Percentiles rank a stretch among this genome's conserved stretches.
phyloP scores from a whole-genome alignment of 2,329 filamentous ascomycete species.

The Aspergillus hortae region DNA sequence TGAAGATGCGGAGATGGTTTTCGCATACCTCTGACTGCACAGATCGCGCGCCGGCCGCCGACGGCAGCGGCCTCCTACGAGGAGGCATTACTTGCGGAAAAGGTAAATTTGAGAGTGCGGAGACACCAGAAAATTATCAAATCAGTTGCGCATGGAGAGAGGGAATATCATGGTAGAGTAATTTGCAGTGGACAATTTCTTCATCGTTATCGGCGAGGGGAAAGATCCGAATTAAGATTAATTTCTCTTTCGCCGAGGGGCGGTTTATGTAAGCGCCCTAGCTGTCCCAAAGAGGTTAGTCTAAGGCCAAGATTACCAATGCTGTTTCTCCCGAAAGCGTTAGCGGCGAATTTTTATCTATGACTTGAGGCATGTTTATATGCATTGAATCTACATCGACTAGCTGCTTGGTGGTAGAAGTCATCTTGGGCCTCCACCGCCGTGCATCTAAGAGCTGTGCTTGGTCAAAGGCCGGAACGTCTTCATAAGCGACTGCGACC shows the following conservation, averaged over 20 bases:
- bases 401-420: no score
- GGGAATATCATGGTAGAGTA: constrained; percentile 10
- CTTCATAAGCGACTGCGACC: constrained; percentile 4
- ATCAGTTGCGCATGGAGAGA: not conserved
- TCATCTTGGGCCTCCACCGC: not conserved
- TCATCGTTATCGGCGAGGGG: constrained; percentile 22
- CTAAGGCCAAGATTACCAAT: not conserved
- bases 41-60: constrained; percentile 24
- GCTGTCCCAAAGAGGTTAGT: constrained; percentile 6
- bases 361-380: no score
- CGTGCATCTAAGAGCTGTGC: not conserved
- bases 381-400: no score
- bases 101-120: not conserved
- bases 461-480: constrained; percentile 1
- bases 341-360: no score
- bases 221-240: constrained; percentile 15
- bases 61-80: constrained; percentile 32
- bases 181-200: constrained; percentile 18
- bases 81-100: constrained; percentile 30
- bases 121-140: no score
- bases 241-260: constrained; percentile 7
- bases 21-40: constrained; percentile 31
- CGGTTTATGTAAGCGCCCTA: constrained; percentile 7
- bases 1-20: constrained; percentile 20
- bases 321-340: not conserved